These are phyloP conservation scores for Hyparrhenia diplandra DNA, from an alignment of 176 grass and related monocot species.

Conservation along the genomic window DNA sequence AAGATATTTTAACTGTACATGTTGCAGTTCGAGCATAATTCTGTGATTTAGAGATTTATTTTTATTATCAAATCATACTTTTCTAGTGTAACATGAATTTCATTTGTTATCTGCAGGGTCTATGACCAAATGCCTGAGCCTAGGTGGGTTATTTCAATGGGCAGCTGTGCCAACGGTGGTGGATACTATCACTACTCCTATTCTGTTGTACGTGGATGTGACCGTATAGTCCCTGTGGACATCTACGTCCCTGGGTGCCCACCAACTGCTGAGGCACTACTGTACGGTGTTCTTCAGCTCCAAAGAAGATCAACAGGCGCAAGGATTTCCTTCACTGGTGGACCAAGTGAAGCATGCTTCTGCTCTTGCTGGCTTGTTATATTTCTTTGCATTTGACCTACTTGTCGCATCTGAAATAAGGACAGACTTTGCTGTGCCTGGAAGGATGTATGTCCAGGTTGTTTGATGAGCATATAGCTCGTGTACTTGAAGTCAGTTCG, in stretches of 20 bases:
- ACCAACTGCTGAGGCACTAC: conserved; percentile 87
- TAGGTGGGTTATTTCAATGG: conserved; percentile 96
- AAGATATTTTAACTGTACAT: not conserved
- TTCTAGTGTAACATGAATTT: not conserved
- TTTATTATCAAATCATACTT: not conserved
- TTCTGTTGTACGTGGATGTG: conserved; percentile 91
- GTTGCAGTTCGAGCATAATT: not conserved
- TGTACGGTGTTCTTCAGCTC: conserved; percentile 95
- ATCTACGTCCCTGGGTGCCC: conserved; percentile 93
- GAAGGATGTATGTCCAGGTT: conserved; percentile 14
- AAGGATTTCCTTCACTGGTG: conserved; percentile 99
- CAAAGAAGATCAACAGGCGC: conserved; percentile 96
- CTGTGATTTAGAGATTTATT: not conserved
- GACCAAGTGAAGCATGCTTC: conserved; percentile 58
- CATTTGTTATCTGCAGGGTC: conserved; percentile 41
- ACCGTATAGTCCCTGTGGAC: conserved; percentile 92
- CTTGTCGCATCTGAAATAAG: conserved; percentile 52
- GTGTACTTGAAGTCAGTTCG: not conserved
- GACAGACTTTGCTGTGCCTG: conserved; percentile 22
- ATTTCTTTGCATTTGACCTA: conserved; percentile 10
- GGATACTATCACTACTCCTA: conserved; percentile 98
- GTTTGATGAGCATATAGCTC: conserved; percentile 2
- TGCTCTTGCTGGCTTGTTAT: conserved; percentile 11
- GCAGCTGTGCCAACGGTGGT: conserved; percentile 93
- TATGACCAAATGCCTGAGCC: conserved; percentile 99